These are phyloP conservation scores for Wallemia hederae DNA, from an alignment of 1,284 basidiomycete genomes.

Conservation along the genomic window DNA sequence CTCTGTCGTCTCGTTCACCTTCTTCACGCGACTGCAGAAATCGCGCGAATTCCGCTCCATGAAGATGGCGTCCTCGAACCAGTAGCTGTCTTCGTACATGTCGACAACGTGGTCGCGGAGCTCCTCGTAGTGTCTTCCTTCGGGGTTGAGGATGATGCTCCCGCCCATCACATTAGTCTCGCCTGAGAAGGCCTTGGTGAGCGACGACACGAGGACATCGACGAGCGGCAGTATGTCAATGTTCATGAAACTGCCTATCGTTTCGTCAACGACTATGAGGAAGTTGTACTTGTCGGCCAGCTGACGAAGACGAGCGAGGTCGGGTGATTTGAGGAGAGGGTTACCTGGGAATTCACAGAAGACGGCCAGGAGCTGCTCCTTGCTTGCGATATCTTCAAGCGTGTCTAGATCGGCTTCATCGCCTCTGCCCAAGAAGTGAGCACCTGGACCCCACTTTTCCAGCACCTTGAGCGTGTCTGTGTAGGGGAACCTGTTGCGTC, in stretches of 20 bases:
- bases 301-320: slow-evolving; percentile 43
- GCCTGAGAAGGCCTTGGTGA: slow-evolving; percentile 88
- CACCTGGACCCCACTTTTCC: slow-evolving; percentile 89
- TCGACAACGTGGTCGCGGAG: slow-evolving; percentile 33
- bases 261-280: slow-evolving; percentile 75
- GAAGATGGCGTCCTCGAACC: slow-evolving; percentile 72
- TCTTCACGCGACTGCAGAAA: slow-evolving; percentile 42
- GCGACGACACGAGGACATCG: slow-evolving; percentile 74
- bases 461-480: slow-evolving; percentile 91
- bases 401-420: slow-evolving; percentile 41
- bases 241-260: slow-evolving; percentile 84
- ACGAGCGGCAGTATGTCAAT: slow-evolving; percentile 70
- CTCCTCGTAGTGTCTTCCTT: slow-evolving; percentile 30
- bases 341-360: slow-evolving; percentile 80
- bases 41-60: slow-evolving; percentile 95
- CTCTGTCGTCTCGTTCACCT: slow-evolving; percentile 59
- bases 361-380: slow-evolving; percentile 18
- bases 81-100: slow-evolving; percentile 63
- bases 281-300: slow-evolving; percentile 75
- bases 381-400: slow-evolving; percentile 24
- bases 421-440: slow-evolving; percentile 64
- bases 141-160: slow-evolving; percentile 62
- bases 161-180: slow-evolving; percentile 94
- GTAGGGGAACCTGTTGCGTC: slow-evolving; percentile 52
- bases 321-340: slow-evolving; percentile 56